Evolutionary conservation across 805 yeast species (phyloP).

Genomic region (Yueomyces sinensis): DNA sequence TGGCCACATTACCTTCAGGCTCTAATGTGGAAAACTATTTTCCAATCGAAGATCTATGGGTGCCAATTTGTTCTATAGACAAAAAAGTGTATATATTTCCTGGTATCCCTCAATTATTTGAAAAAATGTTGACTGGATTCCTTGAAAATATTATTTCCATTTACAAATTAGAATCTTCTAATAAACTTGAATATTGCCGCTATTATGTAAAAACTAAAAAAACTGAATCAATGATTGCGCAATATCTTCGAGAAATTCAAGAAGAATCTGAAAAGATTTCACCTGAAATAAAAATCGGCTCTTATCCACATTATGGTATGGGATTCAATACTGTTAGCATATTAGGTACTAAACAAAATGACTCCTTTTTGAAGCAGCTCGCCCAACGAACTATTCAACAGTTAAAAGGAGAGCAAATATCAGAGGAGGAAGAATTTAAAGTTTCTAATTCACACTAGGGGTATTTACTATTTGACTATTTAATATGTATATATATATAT

Average conservation of each 20-base stretch:
- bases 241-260: constrained; percentile 43
- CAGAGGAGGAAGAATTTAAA: constrained; percentile 40
- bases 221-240: constrained; percentile 59
- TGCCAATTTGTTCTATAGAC: constrained; percentile 64
- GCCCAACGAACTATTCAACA: constrained; percentile 34
- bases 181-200: constrained; percentile 25
- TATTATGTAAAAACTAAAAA: constrained; percentile 48
- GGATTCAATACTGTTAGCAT: constrained; percentile 60
- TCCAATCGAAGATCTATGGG: constrained; percentile 54
- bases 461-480: no score
- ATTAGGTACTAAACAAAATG: constrained; percentile 39
- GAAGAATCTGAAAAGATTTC: constrained; percentile 21
- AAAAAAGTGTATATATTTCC: constrained; percentile 61
- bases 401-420: constrained; percentile 44
- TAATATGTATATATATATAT: no score
- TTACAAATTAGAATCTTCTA: constrained; percentile 26
- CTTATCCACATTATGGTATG: constrained; percentile 67
- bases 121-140: constrained; percentile 34
- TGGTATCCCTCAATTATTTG: constrained; percentile 71
- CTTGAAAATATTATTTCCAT: constrained; percentile 26
- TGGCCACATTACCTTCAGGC: constrained; percentile 66
- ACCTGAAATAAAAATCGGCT: constrained; percentile 52
- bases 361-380: constrained; percentile 28
- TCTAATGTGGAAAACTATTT: constrained; percentile 33
- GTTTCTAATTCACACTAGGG: constrained; percentile 18